Conservation (phyloP, 495 filamentous ascomycete genomes). For the Symbiotaphrina buchneri region DNA sequence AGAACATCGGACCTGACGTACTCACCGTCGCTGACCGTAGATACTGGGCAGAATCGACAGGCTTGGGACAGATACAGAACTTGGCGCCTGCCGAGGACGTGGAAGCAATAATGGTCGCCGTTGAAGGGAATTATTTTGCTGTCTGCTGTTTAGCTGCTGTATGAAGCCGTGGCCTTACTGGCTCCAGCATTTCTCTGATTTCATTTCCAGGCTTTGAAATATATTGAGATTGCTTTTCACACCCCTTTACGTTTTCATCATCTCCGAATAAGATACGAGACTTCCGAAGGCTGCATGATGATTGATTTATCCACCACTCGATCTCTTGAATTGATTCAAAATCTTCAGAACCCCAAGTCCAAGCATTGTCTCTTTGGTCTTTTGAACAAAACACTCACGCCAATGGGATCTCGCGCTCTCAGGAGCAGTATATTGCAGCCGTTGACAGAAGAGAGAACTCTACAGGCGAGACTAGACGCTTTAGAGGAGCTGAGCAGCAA, state of each 20-base stretch:
- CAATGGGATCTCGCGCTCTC: slow-evolving; percentile 68
- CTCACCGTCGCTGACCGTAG: slow-evolving; percentile 53
- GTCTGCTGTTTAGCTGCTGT: slow-evolving; percentile 79
- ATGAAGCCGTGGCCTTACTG: slow-evolving; percentile 10
- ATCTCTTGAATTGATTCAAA: slow-evolving; percentile 78
- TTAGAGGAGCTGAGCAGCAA: slow-evolving; percentile 65
- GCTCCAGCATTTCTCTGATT: slow-evolving; percentile 7
- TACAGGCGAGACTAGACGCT: slow-evolving; percentile 53
- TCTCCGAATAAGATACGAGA: slow-evolving; percentile 64
- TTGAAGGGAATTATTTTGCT: slow-evolving; percentile 74
- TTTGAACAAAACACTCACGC: slow-evolving; percentile 65
- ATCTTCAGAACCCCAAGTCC: slow-evolving; percentile 50
- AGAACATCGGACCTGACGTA: slow-evolving; percentile 31
- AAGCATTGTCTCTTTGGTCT: slow-evolving; percentile 64
- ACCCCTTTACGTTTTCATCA: slow-evolving; percentile 51
- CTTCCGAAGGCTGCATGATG: slow-evolving; percentile 86
- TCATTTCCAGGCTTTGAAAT: slow-evolving; percentile 44
- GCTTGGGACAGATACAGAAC: slow-evolving; percentile 56
- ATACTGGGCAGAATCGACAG: slow-evolving; percentile 70
- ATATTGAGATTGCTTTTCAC: slow-evolving; percentile 44
- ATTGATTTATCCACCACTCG: slow-evolving; percentile 73
- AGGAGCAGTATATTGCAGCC: slow-evolving; percentile 74
- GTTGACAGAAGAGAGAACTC: slow-evolving; percentile 41
- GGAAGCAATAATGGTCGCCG: slow-evolving; percentile 52
- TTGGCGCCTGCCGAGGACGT: slow-evolving; percentile 58